Percentiles rank a stretch among this genome's conserved stretches.
These are phyloP conservation scores for Fusarium keratoplasticum DNA, from an alignment of 2,329 filamentous ascomycete genomes.

Conservation along the genomic window DNA sequence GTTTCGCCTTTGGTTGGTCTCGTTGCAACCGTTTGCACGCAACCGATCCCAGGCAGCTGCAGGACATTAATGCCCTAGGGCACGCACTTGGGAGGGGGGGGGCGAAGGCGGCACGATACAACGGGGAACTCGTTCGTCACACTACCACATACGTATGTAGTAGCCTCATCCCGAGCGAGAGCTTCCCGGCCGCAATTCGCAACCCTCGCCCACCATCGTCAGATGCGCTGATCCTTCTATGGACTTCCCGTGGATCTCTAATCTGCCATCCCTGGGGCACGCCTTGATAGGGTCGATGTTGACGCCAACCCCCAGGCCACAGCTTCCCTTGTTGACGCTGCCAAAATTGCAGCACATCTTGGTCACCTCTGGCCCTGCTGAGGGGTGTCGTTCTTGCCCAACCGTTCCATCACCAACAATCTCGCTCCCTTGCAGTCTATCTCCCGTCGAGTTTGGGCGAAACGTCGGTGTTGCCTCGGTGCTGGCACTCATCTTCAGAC, in stretches of 20 bases:
- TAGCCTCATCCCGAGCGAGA: slow-evolving; percentile 30
- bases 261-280: slow-evolving; percentile 18
- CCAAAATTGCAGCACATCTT: not conserved
- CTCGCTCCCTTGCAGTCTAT: not conserved
- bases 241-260: slow-evolving; percentile 18
- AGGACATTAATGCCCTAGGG: slow-evolving; percentile 20
- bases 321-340: not conserved
- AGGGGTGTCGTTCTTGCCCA: not conserved
- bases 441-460: not conserved
- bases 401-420: not conserved
- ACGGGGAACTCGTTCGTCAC: slow-evolving; percentile 34
- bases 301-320: not conserved
- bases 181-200: slow-evolving; percentile 28
- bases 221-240: slow-evolving; percentile 31
- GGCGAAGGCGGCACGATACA: slow-evolving; percentile 20
- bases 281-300: not conserved
- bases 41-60: slow-evolving; percentile 19
- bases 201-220: slow-evolving; percentile 12
- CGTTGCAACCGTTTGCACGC: slow-evolving; percentile 15
- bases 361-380: not conserved
- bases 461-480: not conserved
- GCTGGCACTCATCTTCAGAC: not conserved
- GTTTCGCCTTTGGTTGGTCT: slow-evolving; percentile 2
- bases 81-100: not conserved
- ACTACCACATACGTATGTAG: slow-evolving; percentile 3